Base-by-base conservation (phyloP, 306 rosid species). In the Senna tora region DNA sequence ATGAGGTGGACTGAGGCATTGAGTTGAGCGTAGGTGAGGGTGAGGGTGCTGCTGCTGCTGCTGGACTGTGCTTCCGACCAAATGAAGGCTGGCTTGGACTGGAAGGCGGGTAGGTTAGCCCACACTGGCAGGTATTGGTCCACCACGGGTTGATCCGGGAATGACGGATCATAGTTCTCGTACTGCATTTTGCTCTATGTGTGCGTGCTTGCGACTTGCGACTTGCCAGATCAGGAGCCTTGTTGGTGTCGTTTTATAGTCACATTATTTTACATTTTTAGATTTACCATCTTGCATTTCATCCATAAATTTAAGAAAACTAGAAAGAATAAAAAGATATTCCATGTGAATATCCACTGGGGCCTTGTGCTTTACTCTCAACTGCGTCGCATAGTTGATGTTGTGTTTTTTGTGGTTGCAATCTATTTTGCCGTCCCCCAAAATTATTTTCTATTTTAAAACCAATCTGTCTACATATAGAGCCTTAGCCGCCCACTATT, bases 71-170 rank as follows among this genome's bases (percentile, higher is more conserved):
- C 86, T 30, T 88, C 67, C 28, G 80, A 71, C 98, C 98, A 88
- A 19, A 87, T 80, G 84, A 90, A 93, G 38, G 93, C 94, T 13
- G 96, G 89, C 12, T 89, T 93, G 65, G 90, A 73, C 42, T 45
- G 63, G 79, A 90, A 90, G 50, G 94, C 73, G 0, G 90, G 90
- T 38, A 90, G 55, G 52, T 58, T 88, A 2, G 92, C 87, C 98
- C 98, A 90, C 2, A 86, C 21, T 0, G 85, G 83, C 13, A 93
- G 89, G 88, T 93, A 90, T 63, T 70, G 84, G 60, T 90, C 92
- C 53, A 85, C 98, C 69, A 84, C 93, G 0, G 90, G 90, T 79
- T 90, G 98, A 79, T 93, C 96, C 0, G 97, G 98, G 52, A 85
- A 90, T 2, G 75, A 87, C 0, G 89, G 97, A 33, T 90, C 94